Base-by-base conservation (phyloP, 371 early-diverging fungal genomes). In the Coemansia sp. region DNA sequence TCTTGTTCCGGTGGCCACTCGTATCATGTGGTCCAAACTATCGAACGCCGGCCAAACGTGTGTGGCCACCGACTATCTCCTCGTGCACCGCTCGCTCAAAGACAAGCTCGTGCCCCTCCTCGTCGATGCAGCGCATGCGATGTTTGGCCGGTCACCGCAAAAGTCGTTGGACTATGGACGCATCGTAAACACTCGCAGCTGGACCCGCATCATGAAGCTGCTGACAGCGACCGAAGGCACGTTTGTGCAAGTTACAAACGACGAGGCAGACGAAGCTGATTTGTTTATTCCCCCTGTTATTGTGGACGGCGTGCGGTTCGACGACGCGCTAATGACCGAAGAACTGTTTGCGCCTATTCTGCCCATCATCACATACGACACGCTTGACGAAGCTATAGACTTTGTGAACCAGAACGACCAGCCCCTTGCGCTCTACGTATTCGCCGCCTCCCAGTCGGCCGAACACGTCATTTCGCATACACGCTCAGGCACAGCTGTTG, bases 291-390 rank as follows among this genome's bases (percentile, higher is more conserved):
- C 87, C 5, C 91, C 92, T 9, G 89, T 89, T 3, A 59, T 92
- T 11, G 80, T 93, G 5, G 67, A 79, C 18, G 81, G 87, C n/a
- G 85, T 91, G 12, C 59, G 21, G 12, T 30, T 30, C 3, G 69
- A 68, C 57, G 67, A 77, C 16, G 48, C 81, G 8, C 67, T 92
- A 60, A 91, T 93, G 91, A 66, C 83, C 39, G 86, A 89, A 25
- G 93, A 94, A 66, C 77, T 94, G 40, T 93, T 94, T 84, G 94
- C 92, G 5, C 98, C 98, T 3, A 72, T 96, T 51, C 81, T 97
- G 69, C 95, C 95, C 7, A 82, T 96, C 54, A 67, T 97, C 33
- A 84, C 86, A 25, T 86, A 88, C 55, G 85, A 87, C 6, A 81
- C 82, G 26, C 61, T 90, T 14, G 88, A 94, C 11, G 93, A 91